phyloP scores from a whole-genome alignment of 108 stramenopile genomes.

The Mayamaea pseudoterrestris region DNA sequence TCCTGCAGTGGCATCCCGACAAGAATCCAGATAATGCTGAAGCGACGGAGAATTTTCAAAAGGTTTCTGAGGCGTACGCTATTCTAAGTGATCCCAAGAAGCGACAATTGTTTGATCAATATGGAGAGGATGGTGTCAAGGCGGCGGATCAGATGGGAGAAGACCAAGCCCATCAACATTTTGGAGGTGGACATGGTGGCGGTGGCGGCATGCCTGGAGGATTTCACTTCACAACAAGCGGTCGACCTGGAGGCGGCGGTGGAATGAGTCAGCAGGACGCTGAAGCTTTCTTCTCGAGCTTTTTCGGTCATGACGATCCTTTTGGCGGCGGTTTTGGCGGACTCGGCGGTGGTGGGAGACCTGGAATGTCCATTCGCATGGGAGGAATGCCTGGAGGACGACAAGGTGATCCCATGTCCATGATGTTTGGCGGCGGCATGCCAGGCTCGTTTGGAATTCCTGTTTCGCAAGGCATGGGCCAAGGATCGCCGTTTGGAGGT shows the following conservation, averaged over 20 bases:
- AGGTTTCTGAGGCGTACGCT: conserved; percentile 77
- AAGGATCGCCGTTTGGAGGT: conserved; percentile 23
- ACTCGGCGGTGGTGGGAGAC: conserved; percentile 26
- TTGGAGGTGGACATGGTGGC: conserved; percentile 14
- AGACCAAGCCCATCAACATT: conserved; percentile 17
- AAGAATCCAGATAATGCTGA: conserved; percentile 76
- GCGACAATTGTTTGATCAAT: conserved; percentile 74
- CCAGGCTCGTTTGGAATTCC: conserved; percentile 14
- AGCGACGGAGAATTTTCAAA: conserved; percentile 82
- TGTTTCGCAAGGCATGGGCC: conserved; percentile 13
- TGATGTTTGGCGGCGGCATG: conserved; percentile 28
- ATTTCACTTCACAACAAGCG: conserved; percentile 14
- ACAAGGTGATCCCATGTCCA: conserved; percentile 21
- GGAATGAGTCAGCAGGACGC: conserved; percentile 81
- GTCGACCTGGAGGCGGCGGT: conserved; percentile 33
- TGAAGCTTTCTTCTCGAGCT: conserved; percentile 50
- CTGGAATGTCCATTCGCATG: conserved; percentile 14
- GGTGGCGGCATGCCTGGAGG: conserved; percentile 34
- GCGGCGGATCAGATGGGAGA: conserved; percentile 54
- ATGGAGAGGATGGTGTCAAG: conserved; percentile 62
- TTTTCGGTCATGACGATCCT: conserved; percentile 80
- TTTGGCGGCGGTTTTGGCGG: conserved; percentile 60
- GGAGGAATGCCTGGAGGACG: conserved; percentile 30
- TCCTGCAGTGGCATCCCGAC: conserved; percentile 71
- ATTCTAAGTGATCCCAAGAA: conserved; percentile 67